Base-by-base conservation (phyloP, 2,329 filamentous ascomycete species). In the Epichloe sibirici region DNA sequence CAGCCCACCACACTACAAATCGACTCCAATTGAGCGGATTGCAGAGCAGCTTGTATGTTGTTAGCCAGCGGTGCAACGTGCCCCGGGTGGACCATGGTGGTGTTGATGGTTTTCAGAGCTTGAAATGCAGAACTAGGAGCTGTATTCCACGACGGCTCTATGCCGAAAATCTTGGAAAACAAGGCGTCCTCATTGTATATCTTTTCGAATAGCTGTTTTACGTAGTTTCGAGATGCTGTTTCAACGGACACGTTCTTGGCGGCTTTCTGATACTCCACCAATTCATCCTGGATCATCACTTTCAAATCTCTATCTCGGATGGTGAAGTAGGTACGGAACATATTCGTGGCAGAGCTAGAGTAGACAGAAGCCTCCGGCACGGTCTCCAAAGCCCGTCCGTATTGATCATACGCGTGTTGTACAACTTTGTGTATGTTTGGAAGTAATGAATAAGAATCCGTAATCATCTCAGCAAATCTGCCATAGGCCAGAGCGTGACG, bases 181-280 rank as follows among this genome's bases (percentile, higher is more conserved):
- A 82, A 62, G 21, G 65, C 69, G 28, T 74, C 71, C 59, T 82
- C 79, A 53, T 75, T 74, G 58, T 75, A 78, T 2, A 78, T 73
- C 28, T 77, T 72, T 59, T 82, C 79, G 52, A 81, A 81, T 51
- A 71, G 74, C 61, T 82, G 78, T 61, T 82, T 82, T 56, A 82
- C 71, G 51, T 74, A 78, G 57, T 78, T 81, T 31, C 79, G 71
- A 13, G 73, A 73, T 4, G 77, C 78, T 2, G 77, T 78, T 59
- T 82, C 78, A 2, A 74, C 59, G 2, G 74, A 75, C 1, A 67
- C 60, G 8, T 66, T 71, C 54, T 76, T 79, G 31, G 66, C 66
- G 54, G 80, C 77, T 51, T 73, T 74, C 44, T 71, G 73, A 59
- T 78, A 80, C n/a, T 72, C 68, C 25, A 77, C 75, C 17, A 78